These are phyloP conservation scores for Sapria himalayana DNA, from an alignment of 345 rosid genomes.

Conservation along the genomic window DNA sequence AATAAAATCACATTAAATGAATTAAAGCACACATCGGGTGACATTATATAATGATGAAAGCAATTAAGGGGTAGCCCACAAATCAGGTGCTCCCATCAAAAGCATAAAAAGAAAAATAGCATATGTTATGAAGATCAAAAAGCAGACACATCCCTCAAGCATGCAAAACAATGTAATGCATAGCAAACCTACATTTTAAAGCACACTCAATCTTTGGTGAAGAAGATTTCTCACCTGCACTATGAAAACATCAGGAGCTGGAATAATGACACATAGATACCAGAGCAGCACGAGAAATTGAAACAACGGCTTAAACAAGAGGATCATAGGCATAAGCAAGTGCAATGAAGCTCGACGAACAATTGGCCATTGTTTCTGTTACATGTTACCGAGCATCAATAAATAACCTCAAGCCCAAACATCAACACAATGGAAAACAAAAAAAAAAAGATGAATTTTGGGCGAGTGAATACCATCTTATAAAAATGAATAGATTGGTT, in stretches of 20 bases:
- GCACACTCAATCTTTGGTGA: neutral
- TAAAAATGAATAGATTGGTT: constrained; percentile 61
- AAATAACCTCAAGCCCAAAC: no score
- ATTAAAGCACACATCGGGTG: no score
- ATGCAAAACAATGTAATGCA: no score
- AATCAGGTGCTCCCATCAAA: no score
- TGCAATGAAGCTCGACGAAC: constrained; percentile 27
- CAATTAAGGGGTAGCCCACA: no score
- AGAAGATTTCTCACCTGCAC: constrained; percentile 85
- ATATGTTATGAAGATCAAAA: no score
- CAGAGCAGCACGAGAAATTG: constrained; percentile 73
- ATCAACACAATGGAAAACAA: neutral
- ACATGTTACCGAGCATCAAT: no score
- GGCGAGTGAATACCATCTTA: constrained; percentile 40
- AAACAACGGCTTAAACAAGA: constrained; percentile 55
- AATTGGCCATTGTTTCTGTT: constrained; percentile 45
- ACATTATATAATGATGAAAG: no score
- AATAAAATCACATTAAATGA: no score
- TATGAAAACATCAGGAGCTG: constrained; percentile 59
- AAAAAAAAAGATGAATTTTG: neutral
- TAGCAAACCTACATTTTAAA: neutral
- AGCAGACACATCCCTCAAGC: no score
- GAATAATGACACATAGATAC: constrained; percentile 56
- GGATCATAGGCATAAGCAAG: constrained; percentile 39
- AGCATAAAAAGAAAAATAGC: no score